Base-by-base conservation (phyloP, 306 rosid species). In the Elaeagnus macrophylla region DNA sequence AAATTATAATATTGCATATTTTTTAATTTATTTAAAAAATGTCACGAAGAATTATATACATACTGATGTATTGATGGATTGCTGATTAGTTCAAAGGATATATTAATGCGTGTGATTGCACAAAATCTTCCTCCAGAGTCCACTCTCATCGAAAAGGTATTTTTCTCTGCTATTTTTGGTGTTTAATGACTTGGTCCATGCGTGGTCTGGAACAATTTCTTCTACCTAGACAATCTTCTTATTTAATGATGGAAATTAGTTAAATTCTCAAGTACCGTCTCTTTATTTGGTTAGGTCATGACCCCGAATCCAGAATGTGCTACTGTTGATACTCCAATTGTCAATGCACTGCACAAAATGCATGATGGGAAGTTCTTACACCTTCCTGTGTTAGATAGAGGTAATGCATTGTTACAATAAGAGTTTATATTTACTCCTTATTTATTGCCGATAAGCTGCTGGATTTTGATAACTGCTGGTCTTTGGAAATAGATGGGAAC, bases 221-320 rank as follows among this genome's bases (percentile, higher is more conserved):
- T 25, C 32, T 25, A 3, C 4, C 32, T 25, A 25, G 32, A 25
- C 32, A 25, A 25, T 44, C 48, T 43, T n/a, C 3, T 43, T 5
- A 11, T 43, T 43, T 11, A 9, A 1, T 5, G 11, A 10, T 11
- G 12, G 6, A 51, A 51, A 44, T 14, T 15, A 43, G 7, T 37
- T 37, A 40, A 64, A 59, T 16, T 39, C 46, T 45, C 48, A 37
- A 32, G 59, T 43, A 10, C 46, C 19, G 2, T 64, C 44, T 49
- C 57, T 69, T 59, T 51, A 48, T 67, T 61, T 61, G 25, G 66
- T 67, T 52, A 93, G 96, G 95, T 77, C 59, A 88, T 93, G 99
- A 93, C 99, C 54, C 80, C 84, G 72, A 84, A 83, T 79, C 99
- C 99, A 64, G 86, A 88, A 77, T 82, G 89, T 64, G 96, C 81